These are phyloP conservation scores for Dryas octopetala DNA, from an alignment of 306 rosid species.

Conservation along the genomic window DNA sequence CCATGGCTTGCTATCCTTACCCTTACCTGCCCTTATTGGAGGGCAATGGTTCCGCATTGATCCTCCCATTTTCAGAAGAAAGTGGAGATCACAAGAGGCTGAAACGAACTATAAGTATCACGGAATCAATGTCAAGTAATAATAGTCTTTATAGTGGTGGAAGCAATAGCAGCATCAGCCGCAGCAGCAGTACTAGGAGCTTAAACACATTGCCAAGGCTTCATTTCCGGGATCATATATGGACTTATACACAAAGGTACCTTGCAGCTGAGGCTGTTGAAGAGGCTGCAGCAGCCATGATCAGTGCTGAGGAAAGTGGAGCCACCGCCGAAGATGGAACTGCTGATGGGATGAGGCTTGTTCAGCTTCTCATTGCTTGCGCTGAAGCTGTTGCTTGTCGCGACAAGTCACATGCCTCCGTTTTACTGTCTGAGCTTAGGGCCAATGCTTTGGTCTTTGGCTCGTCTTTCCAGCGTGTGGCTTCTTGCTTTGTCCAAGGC, in stretches of 20 bases:
- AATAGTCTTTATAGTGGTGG: slow-evolving; percentile 11
- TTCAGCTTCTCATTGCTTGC: slow-evolving; percentile 77
- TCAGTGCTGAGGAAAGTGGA: slow-evolving; percentile 29
- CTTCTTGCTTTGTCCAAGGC: slow-evolving; percentile 86
- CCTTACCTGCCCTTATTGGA: slow-evolving; percentile 26
- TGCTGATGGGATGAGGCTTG: slow-evolving; percentile 82
- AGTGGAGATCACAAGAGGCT: slow-evolving; percentile 43
- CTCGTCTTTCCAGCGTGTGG: slow-evolving; percentile 78
- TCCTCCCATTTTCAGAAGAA: slow-evolving; percentile 39
- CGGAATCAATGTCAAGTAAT: slow-evolving; percentile 23
- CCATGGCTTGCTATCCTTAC: slow-evolving; percentile 28
- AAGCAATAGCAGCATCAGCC: slow-evolving; percentile 10
- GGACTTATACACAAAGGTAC: slow-evolving; percentile 57
- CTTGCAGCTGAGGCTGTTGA: slow-evolving; percentile 66
- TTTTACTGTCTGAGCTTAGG: slow-evolving; percentile 57
- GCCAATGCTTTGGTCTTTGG: slow-evolving; percentile 74
- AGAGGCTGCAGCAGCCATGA: slow-evolving; percentile 44
- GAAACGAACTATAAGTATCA: slow-evolving; percentile 31
- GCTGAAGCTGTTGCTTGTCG: slow-evolving; percentile 97
- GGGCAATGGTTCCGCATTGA: slow-evolving; percentile 6
- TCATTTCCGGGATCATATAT: slow-evolving; percentile 67
- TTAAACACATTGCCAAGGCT: slow-evolving; percentile 38
- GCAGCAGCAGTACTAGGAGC: slow-evolving; percentile 31
- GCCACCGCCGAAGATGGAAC: slow-evolving; percentile 43
- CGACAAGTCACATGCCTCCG: slow-evolving; percentile 64